These are phyloP conservation scores for Aspergillus fumigatus DNA, from an alignment of 2,329 filamentous ascomycete genomes.

Conservation along the genomic window DNA sequence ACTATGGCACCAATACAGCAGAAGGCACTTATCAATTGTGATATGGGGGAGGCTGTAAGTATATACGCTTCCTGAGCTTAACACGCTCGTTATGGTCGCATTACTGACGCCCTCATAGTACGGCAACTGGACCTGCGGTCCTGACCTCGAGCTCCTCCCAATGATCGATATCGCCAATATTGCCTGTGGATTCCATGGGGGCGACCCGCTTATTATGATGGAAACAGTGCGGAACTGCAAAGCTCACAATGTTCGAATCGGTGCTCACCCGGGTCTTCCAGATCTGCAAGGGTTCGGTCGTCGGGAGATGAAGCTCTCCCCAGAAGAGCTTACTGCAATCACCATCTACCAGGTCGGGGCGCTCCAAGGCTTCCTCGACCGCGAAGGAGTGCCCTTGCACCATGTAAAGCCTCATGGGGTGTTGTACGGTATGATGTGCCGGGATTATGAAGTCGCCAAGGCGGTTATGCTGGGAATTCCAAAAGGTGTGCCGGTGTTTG, in stretches of 20 bases:
- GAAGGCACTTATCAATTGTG: conserved; percentile 48
- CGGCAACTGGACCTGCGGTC: conserved; percentile 47
- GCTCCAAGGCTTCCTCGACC: conserved; percentile 55
- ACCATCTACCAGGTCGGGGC: conserved; percentile 62
- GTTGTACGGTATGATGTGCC: conserved; percentile 55
- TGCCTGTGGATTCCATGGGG: conserved; percentile 57
- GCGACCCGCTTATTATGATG: conserved; percentile 62
- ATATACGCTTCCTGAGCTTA: background rate
- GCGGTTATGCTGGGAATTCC: conserved; percentile 53
- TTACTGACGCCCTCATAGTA: conserved; percentile 22
- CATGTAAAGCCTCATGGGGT: conserved; percentile 62
- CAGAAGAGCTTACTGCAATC: conserved; percentile 55
- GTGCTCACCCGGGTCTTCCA: conserved; percentile 62
- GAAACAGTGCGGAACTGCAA: conserved; percentile 57
- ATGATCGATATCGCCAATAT: conserved; percentile 60
- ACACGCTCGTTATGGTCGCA: background rate
- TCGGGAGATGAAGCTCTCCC: conserved; percentile 55
- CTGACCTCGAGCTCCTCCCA: conserved; percentile 57
- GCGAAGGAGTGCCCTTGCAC: conserved; percentile 52
- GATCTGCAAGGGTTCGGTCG: conserved; percentile 63
- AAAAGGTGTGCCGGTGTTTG: conserved; percentile 49
- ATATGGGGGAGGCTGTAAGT: conserved; percentile 43
- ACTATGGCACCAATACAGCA: conserved; percentile 49
- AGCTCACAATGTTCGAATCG: conserved; percentile 51
- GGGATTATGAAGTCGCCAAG: conserved; percentile 48